A percentile compares a stretch with the other conserved stretches of the same genome.
These are phyloP conservation scores for Linnemannia zychae DNA, from an alignment of 192 early-diverging fungal genomes.

Conservation along the genomic window DNA sequence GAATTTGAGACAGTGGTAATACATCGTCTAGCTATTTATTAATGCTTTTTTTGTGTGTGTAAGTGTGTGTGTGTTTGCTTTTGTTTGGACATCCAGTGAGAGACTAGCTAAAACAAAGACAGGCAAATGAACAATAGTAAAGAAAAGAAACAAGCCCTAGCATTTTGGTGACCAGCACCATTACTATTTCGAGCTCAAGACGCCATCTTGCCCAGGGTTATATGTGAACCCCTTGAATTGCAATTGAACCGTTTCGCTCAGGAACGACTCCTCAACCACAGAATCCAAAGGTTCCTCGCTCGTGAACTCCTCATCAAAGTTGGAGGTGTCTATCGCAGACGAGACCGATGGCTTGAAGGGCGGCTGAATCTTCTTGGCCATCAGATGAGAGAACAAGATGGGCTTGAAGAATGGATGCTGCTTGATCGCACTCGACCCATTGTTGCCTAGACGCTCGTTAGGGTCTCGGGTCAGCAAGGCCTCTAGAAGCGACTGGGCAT, in stretches of 20 bases:
- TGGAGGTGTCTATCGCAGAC: slow-evolving; percentile 93
- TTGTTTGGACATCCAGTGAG: not conserved
- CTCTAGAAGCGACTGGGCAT: slow-evolving; percentile 74
- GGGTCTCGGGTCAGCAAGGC: slow-evolving; percentile 88
- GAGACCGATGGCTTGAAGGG: slow-evolving; percentile 93
- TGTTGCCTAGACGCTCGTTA: slow-evolving; percentile 84
- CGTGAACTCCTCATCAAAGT: slow-evolving; percentile 99
- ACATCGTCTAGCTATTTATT: too few relatives aligned
- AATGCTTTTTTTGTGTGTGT: too few relatives aligned
- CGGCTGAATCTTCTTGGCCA: slow-evolving; percentile 91
- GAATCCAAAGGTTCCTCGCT: slow-evolving; percentile 94
- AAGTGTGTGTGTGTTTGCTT: too few relatives aligned
- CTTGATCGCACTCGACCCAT: slow-evolving; percentile 93
- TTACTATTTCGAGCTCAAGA: slow-evolving; percentile 62
- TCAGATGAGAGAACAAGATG: slow-evolving; percentile 92
- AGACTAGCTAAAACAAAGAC: not conserved
- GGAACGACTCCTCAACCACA: slow-evolving; percentile 81
- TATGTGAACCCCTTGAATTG: slow-evolving; percentile 98
- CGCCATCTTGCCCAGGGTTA: slow-evolving; percentile 79
- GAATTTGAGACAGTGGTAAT: too few relatives aligned
- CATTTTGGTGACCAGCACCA: slow-evolving; percentile 21
- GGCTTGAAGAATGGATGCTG: slow-evolving; percentile 93
- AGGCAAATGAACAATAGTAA: not conserved
- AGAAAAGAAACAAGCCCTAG: not conserved
- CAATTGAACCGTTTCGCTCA: slow-evolving; percentile 91